These are phyloP conservation scores for Sarocladium oryzae DNA, from an alignment of 2,329 filamentous ascomycete genomes.

Conservation along the genomic window DNA sequence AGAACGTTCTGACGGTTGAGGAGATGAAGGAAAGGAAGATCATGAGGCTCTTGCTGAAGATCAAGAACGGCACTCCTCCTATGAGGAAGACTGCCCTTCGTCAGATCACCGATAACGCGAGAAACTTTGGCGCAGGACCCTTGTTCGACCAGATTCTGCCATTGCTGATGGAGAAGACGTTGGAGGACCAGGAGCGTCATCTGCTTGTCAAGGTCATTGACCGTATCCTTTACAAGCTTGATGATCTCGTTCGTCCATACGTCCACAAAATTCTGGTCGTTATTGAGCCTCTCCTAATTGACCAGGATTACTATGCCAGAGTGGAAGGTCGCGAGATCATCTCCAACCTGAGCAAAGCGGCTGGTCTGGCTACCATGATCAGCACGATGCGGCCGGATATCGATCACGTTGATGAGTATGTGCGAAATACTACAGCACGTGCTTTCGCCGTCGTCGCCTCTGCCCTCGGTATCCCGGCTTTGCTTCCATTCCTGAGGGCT, in stretches of 20 bases:
- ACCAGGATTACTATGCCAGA: conserved; percentile 98
- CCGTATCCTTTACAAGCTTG: conserved; percentile 95
- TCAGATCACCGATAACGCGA: conserved; percentile 95
- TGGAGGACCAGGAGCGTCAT: conserved; percentile 97
- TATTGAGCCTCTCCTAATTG: conserved; percentile 97
- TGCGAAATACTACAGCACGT: conserved; percentile 92
- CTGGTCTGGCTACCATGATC: conserved; percentile 97
- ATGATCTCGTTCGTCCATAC: conserved; percentile 91
- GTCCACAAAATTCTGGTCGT: conserved; percentile 98
- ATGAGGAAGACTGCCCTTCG: conserved; percentile 98
- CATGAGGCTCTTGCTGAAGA: conserved; percentile 91
- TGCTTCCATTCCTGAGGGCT: conserved; percentile 89
- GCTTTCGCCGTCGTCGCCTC: conserved; percentile 97
- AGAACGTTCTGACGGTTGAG: conserved; percentile 86
- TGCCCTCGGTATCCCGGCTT: conserved; percentile 87
- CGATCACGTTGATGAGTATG: conserved; percentile 96
- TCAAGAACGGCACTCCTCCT: conserved; percentile 97
- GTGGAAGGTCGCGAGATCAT: conserved; percentile 99
- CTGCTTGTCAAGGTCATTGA: conserved; percentile 98
- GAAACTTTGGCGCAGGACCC: conserved; percentile 87
- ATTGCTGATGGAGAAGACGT: conserved; percentile 93
- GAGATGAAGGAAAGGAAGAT: conserved; percentile 98
- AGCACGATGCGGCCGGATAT: conserved; percentile 99
- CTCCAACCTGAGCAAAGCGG: conserved; percentile 93
- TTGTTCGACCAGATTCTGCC: conserved; percentile 97